Conservation (phyloP, 371 early-diverging fungal species). For the Apophysomyces ossiformis region DNA sequence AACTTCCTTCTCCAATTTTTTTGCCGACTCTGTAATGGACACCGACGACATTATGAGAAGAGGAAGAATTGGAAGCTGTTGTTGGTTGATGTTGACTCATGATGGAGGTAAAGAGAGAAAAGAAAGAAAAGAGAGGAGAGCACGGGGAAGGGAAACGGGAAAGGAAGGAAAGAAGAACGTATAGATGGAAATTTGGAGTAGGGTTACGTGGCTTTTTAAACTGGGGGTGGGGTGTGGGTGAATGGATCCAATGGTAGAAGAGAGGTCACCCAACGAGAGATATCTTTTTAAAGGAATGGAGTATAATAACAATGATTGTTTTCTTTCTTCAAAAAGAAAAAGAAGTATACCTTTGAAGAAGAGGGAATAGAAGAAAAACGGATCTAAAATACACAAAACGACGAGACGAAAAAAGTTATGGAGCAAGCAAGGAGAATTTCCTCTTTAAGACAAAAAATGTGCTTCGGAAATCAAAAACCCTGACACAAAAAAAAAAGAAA, state of each 20-base stretch:
- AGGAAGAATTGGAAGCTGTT: conserved; percentile 17
- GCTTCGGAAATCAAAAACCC: conserved; percentile 6
- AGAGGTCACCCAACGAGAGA: not conserved
- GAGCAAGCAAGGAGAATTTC: not conserved
- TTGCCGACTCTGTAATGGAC: conserved; percentile 91
- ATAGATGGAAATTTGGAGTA: not conserved
- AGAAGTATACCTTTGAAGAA: not conserved
- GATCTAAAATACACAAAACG: not conserved
- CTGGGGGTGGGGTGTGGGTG: not conserved
- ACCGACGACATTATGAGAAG: conserved; percentile 69
- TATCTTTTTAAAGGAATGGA: not conserved
- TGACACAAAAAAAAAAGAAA: not conserved
- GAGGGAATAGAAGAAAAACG: not conserved
- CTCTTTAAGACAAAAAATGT: conserved; percentile 4
- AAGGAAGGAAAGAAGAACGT: not conserved
- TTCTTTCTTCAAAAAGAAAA: not conserved
- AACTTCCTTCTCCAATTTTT: conserved; percentile 94
- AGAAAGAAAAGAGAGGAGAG: not conserved
- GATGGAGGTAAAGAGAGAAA: not conserved
- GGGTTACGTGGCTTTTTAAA: not conserved
- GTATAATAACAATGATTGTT: not conserved
- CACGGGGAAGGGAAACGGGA: not conserved
- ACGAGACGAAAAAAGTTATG: no score
- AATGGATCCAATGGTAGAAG: not conserved
- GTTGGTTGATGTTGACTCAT: conserved; percentile 26